Evolutionary conservation across 2,329 filamentous ascomycete species (phyloP), one percentile per base, ranked within the genome.

Genomic region (Aotearoamyces nothofagi): DNA sequence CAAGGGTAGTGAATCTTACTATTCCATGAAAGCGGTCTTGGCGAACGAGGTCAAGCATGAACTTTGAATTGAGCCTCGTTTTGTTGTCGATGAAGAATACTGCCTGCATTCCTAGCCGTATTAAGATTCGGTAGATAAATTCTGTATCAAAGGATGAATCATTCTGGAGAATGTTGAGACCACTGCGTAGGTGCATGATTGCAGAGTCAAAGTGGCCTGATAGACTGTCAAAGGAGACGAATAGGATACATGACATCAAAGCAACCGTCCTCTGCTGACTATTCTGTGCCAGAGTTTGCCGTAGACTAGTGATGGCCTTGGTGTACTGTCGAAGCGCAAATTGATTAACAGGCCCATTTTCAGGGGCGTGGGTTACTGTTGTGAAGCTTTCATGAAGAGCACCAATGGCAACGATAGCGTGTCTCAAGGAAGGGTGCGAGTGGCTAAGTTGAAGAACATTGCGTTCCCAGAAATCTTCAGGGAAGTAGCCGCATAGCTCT

Each of bases 221-320:
- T 17, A 49, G 26, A 12, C 37, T 43, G 27, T 49, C 45, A 11
- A 49, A 47, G 22, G 39, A 42, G 7, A 45, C 39, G 26, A 47
- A 49, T 5, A 49, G 32, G 11, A 45, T 34, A 26, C 44, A 49
- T 3, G 38, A 42, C 43, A 49, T 41, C 12, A 47, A 29, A 14
- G 42, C 40, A 10, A 35, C 39, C 9, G 45, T 11, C 10, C 43
- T 36, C 7, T 34, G 33, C 15, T 44, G 38, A 17, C 38, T 39
- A n/a, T 39, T 39, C 9, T 17, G 22, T 3, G 35, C 24, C 9
- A 49, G 32, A 17, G 38, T 39, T n/a, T 34, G 30, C 22, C 43
- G 32, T 12, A 49, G 27, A 27, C 43, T 32, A 3, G 32, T 33
- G 22, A 49, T 40, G 6, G 46, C 43, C 30, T 46, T 48, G n/a